Evolutionary conservation across 169 alveolate species (phyloP), one percentile per base, ranked within the genome.

Genomic region (Plasmodium knowlesi): DNA sequence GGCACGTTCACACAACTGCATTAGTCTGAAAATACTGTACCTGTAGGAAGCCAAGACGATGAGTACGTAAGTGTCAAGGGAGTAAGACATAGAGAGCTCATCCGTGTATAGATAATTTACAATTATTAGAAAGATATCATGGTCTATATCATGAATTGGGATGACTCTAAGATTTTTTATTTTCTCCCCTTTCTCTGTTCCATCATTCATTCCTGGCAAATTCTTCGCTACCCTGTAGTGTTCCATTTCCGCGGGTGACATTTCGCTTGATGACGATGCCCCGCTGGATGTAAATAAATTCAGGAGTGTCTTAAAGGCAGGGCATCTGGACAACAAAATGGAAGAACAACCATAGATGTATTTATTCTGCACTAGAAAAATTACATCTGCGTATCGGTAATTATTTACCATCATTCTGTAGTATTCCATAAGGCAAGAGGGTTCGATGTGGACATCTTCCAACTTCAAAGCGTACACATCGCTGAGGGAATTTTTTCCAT

Each of bases 61-160:
- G 19, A 41, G 72, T 0, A 39, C 30, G 28, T 84, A 84, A 1
- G 70, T 72, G 30, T 84, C 73, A 32, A 84, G 83, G 28, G 92
- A 41, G 19, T 41, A 84, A 71, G 41, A 14, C 82, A 43, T 4
- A 12, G 84, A 28, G 8, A 84, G 50, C 12, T 84, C 74, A 39
- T 84, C 92, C 16, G 83, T 84, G 76, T 84, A 84, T 4, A 84
- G 73, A 8, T 84, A 84, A 70, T 72, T 72, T 70, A 84, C 50
- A 34, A 84, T 34, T 41, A 71, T 72, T 84, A 84, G 50, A 50
- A 84, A 84, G 71, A 67, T 32, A 9, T 84, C 92, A 12, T 84
- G 50, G 6, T 19, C 25, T 28, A 54, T 43, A 8, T 72, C 92
- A 54, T 72, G n/a, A 39, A 84, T 84, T 70, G 92, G 82, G 41